Base-by-base conservation (phyloP, 2,329 filamentous ascomycete species). In the Zymoseptoria ardabiliae region DNA sequence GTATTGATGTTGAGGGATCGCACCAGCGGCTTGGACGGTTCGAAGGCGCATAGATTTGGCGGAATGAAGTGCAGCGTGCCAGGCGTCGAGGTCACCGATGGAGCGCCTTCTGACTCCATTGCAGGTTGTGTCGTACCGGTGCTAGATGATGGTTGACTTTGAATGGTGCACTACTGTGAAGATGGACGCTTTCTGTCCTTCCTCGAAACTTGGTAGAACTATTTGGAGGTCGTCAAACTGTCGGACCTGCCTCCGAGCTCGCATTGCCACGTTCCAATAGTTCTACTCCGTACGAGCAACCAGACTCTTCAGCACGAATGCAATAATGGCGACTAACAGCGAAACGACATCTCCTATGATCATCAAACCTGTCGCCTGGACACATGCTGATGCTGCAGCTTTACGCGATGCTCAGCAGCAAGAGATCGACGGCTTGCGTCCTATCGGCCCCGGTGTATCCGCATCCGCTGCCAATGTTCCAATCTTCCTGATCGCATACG, bases 1-100 rank as follows among this genome's bases (percentile, higher is more conserved):
- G 84, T 85, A 72, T 89, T 84, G 54, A 71, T 75, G 59, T 73
- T 71, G 20, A 59, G 53, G 22, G 65, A 53, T 30, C 49, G 57
- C 57, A 60, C 61, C 51, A 69, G 64, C 5, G 69, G 62, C 30
- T 71, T 67, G 50, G 61, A 60, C 58, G 78, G 76, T 62, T 80
- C 78, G 67, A 80, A 80, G 30, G 77, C 78, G 59, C 73, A 66
- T 60, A 78, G 71, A 23, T 69, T 68, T n/a, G 69, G 68, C 9
- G 72, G 71, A 64, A 79, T 75, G 61, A 67, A 70, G 68, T 80
- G 78, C 23, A 78, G 69, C 6, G 65, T 74, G 17, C 78, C 78
- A 1, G 70, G 64, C 25, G 54, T 50, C 49, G 62, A 60, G 35
- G 48, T 48, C 19, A 59, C 59, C 19, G 59, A 35, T 30, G 58